A percentile compares a stretch with the other conserved stretches of the same genome.
phyloP scores from a whole-genome alignment of 176 grass and related monocot genomes.

The Musa itinerans region DNA sequence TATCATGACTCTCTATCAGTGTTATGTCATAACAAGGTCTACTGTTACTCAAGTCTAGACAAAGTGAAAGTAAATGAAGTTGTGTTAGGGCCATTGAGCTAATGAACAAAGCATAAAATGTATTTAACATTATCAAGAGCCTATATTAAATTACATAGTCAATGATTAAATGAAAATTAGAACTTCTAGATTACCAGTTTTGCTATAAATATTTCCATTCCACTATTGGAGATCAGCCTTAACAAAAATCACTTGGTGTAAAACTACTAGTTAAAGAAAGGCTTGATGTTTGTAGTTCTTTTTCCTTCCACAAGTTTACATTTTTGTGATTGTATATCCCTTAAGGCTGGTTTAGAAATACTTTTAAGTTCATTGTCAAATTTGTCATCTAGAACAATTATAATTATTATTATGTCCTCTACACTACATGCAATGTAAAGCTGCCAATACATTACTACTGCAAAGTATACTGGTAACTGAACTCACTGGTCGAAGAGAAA shows the following conservation, averaged over 20 bases:
- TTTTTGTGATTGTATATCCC: background rate
- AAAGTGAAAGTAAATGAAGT: too few relatives aligned
- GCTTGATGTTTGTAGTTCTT: background rate
- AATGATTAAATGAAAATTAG: background rate
- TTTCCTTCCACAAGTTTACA: background rate
- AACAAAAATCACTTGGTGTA: background rate
- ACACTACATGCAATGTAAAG: background rate
- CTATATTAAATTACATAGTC: too few relatives aligned
- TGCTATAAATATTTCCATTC: background rate
- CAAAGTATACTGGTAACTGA: background rate
- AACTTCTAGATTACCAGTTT: background rate
- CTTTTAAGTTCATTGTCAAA: background rate
- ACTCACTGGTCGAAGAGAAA: slow-evolving; percentile 78
- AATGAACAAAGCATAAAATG: too few relatives aligned
- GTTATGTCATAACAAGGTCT: too few relatives aligned
- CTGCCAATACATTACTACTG: background rate
- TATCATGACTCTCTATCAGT: too few relatives aligned
- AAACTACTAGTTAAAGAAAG: too few relatives aligned
- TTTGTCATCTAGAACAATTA: background rate
- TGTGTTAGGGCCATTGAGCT: too few relatives aligned
- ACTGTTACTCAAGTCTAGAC: too few relatives aligned
- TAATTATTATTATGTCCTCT: background rate
- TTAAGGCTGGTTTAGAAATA: too few relatives aligned
- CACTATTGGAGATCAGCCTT: background rate
- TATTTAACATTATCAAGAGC: too few relatives aligned